Base-by-base conservation (phyloP, 257 asterid species). In the Galeopsis tetrahit region DNA sequence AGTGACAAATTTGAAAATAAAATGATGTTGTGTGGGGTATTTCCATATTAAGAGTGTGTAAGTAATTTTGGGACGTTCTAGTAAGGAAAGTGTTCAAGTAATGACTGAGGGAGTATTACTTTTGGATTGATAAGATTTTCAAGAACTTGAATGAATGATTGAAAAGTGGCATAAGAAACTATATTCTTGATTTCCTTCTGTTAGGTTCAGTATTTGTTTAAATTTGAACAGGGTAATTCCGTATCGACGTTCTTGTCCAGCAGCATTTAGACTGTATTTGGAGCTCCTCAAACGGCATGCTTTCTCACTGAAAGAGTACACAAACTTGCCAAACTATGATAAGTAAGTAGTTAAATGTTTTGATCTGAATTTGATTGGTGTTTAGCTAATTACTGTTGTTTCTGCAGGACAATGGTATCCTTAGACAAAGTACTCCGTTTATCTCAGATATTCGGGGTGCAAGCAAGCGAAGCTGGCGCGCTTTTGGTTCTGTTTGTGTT, bases 191-290 rank as follows among this genome's bases (percentile, higher is more conserved):
- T 71, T 21, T 15, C 55, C 49, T 63, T 66, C 56, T 14, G 33
- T 63, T 55, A 51, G 46, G 57, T 10, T 79, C 51, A 43, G 28
- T 76, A 13, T 67, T 59, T 69, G 39, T 65, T 74, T 15, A 42
- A 14, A 52, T 60, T 35, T 70, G 32, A 65, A 64, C 92, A 94
- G 99, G 90, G 95, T 87, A 51, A 90, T 89, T 74, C 95, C 96
- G 40, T 72, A 79, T 68, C 82, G 99, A n/a, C 83, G 57, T 55
- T 81, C 86, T 39, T 78, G 81, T 79, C 99, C 99, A 46, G 95
- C 93, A 52, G 96, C 99, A 34, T 94, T 80, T 84, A 86, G 97
- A 78, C 88, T 94, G 21, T 91, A 89, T 66, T 79, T 94, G 97
- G 99, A 94, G 75, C 98, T 94, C 79, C 83, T 89, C 35, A 91